Conservation (phyloP, 495 filamentous ascomycete genomes). For the Xylaria cubensis region DNA sequence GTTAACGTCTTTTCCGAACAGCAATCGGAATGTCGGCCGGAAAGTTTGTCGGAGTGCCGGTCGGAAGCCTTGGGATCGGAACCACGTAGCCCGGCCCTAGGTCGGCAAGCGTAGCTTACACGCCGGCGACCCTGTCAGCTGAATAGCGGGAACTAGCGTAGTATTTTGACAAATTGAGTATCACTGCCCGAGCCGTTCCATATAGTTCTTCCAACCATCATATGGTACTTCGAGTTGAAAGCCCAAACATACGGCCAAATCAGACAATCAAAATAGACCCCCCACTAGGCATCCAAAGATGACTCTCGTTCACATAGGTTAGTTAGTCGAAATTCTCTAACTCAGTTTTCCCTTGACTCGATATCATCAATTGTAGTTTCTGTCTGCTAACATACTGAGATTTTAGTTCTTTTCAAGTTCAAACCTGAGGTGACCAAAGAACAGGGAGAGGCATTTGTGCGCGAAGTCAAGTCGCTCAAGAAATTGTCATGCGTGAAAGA, state of each 20-base stretch:
- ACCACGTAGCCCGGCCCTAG: neutral
- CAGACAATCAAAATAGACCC: neutral
- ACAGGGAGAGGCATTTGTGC: neutral
- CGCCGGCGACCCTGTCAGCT: neutral
- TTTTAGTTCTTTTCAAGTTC: neutral
- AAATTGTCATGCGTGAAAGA: neutral
- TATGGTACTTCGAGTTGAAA: neutral
- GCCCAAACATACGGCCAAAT: neutral
- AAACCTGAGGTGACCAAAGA: neutral
- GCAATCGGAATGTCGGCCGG: neutral
- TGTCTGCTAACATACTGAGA: neutral
- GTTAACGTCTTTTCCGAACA: neutral
- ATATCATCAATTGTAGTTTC: neutral
- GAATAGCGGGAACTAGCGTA: neutral
- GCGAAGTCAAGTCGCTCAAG: neutral
- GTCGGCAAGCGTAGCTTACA: neutral
- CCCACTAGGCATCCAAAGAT: neutral
- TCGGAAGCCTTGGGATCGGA: neutral
- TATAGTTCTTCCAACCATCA: neutral
- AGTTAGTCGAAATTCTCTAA: neutral
- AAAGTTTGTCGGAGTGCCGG: neutral
- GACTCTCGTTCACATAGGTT: slow-evolving; percentile 3
- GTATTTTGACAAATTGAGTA: neutral
- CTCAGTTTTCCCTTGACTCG: neutral
- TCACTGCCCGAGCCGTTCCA: neutral